Base-by-base conservation (phyloP, 2,329 filamentous ascomycete species). In the Rhytidhysteron rufulum region DNA sequence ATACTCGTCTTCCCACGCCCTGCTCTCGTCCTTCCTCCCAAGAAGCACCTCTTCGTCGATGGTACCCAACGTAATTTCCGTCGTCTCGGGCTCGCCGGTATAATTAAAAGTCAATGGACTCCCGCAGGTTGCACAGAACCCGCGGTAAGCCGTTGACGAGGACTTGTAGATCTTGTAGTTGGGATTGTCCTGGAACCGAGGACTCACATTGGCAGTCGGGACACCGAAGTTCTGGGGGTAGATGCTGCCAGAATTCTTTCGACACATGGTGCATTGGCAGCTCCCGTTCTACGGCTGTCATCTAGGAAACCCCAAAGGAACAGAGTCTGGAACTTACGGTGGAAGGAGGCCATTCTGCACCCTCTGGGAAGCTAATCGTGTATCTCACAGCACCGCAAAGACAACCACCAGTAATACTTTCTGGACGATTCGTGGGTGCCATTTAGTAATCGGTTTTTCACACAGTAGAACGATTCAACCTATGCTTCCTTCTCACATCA, bases 251-350 rank as follows among this genome's bases (percentile, higher is more conserved):
- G 41, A 43, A 32, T 52, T 46, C 39, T 60, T 60, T 24, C 56
- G 43, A 37, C 56, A 58, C 50, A 55, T 55, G 16, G 55, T 57
- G 40, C 54, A 58, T 44, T 60, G 54, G 40, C 54, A 58, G 7
- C 50, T 47, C 17, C 54, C 53, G 30, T 57, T 57, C 54, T 58
- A n/a, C n/a, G n/a, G 20, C 31, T 10, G 10, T 7, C 31, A 20
- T 41, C 16, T 10, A 9, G 7, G 24, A 29, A 18, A 18, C 17
- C 17, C 21, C 21, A 16, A 10, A 20, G 24, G 24, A 17, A 21
- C 27, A 37, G 31, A 6, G 21, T 21, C 13, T 13, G 20, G 24
- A n/a, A 22, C 49, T 16, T 43, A 57, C 52, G 20, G 37, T 36
- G 29, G 44, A 34, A 1, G 53, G 53, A 31, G 54, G 54, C 52